phyloP scores from a whole-genome alignment of 257 asterid species.

The Dorcoceras hygrometricum region DNA sequence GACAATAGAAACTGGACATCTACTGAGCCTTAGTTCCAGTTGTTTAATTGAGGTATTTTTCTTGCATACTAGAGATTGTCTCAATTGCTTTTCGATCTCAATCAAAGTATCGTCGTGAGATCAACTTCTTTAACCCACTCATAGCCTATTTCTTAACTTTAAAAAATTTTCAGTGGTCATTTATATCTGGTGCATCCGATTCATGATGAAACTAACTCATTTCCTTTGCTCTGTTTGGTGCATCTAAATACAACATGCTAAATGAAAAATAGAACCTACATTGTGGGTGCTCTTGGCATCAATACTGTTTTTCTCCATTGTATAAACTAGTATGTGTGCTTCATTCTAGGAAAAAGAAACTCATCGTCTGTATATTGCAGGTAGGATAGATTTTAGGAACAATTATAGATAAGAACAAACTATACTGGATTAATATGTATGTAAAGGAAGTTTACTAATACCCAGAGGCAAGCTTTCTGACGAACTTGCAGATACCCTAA shows the following conservation, averaged over 20 bases:
- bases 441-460: too few species aligned
- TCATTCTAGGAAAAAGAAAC: neutral
- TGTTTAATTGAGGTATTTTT: slow-evolving; percentile 84
- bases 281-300: neutral
- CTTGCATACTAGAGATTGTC: slow-evolving; percentile 10
- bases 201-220: neutral
- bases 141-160: neutral
- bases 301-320: neutral
- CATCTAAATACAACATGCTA: too few species aligned
- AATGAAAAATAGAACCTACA: neutral
- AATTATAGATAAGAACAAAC: too few species aligned
- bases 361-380: neutral
- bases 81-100: slow-evolving; percentile 5
- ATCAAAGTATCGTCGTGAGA: neutral
- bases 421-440: too few species aligned
- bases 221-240: neutral
- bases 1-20: slow-evolving; percentile 61
- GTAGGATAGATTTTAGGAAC: too few species aligned
- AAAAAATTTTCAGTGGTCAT: neutral
- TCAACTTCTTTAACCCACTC: slow-evolving; percentile 5
- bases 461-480: too few species aligned
- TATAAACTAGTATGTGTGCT: neutral
- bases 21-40: slow-evolving; percentile 57
- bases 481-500: too few species aligned
- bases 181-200: neutral